These are phyloP conservation scores for Tolypocladium inflatum DNA, from an alignment of 2,329 filamentous ascomycete species.

Conservation along the genomic window DNA sequence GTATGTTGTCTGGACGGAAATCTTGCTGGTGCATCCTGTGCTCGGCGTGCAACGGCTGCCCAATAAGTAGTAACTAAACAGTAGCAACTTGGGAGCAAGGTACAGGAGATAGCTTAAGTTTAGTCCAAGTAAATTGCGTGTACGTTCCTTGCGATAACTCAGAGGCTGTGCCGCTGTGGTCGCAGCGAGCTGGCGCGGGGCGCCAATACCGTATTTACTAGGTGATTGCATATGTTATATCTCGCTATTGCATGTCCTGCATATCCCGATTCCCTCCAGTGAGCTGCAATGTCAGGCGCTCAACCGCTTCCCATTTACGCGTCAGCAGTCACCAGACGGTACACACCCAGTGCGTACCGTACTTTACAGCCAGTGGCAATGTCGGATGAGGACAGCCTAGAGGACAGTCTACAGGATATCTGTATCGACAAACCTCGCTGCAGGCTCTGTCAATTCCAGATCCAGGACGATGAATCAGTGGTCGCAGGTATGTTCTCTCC, in stretches of 20 bases:
- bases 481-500: not conserved
- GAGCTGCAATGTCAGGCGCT: not conserved
- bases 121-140: no score
- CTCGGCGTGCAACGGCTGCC: no score
- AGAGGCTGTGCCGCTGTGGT: no score
- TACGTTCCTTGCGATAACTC: no score
- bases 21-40: not conserved
- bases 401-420: not conserved
- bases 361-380: not conserved
- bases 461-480: not conserved
- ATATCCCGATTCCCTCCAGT: no score
- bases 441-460: constrained; percentile 1
- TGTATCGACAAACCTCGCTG: not conserved
- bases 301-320: not conserved
- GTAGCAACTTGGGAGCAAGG: no score
- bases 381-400: not conserved
- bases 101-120: no score
- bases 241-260: no score
- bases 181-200: no score
- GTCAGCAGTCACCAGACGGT: not conserved
- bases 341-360: not conserved
- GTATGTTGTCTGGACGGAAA: not conserved
- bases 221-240: no score
- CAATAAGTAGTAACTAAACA: no score
- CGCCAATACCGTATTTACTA: no score